Evolutionary conservation across 345 rosid species (phyloP), one percentile per base, ranked within the genome.

Genomic region (Nasturtium officinale): DNA sequence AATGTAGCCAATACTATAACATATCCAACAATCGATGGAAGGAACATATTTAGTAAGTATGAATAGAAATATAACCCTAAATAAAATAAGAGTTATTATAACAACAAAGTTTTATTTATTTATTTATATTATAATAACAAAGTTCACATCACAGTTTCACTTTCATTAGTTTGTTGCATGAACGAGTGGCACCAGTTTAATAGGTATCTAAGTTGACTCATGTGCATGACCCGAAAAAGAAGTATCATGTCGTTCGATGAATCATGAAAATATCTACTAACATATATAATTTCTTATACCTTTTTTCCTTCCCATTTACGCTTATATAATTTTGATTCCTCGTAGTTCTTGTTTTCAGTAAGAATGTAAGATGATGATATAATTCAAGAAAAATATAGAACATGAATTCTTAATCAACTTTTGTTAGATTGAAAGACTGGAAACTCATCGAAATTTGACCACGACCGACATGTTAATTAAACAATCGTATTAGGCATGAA

Each of bases 181-280:
- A 46, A 63, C 45, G 71, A 55, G 56, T 64, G 77, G 63, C 56
- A 25, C 51, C 76, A 38, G 21, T 42, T 54, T 63, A 70, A 30
- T 63, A 54, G 63, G 62, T 43, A 20, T 45, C n/a, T n/a, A 29
- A 43, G 56, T 73, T 64, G 48, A 12, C 17, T n/a, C 77, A 64
- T 73, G 77, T 43, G 65, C 64, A 58, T 54, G 38, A 54, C 71
- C 65, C 77, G 40, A 20, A 56, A 43, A 54, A 42, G 6, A 55
- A 65, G 71, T 56, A 73, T 61, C 53, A 71, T 61, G 53, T 71
- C 61, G 52, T 61, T 71, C 23, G 51, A 37, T 37, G 51, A 50
- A 71, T 60, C 40, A 59, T 70, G 57, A n/a, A 47, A 8, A 6
- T 51, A 37, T 35, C 48, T 51, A 66, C 60, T 21, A 13, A 21